Evolutionary conservation across 2,329 filamentous ascomycete genomes (phyloP).

Genomic region (Dothideomycetes sp.): DNA sequence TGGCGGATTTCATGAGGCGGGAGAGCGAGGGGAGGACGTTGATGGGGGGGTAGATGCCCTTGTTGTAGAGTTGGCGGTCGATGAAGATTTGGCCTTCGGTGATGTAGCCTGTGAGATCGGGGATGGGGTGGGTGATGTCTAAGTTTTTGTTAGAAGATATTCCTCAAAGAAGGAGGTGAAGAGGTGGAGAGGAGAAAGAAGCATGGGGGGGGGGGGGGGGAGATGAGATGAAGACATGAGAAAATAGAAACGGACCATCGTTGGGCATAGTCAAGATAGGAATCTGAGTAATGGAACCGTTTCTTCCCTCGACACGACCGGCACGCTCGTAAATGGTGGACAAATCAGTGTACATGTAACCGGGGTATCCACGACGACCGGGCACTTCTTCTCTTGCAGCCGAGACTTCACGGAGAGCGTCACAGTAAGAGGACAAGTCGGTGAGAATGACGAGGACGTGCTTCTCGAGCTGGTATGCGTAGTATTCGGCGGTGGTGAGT

Average conservation of each 20-base stretch:
- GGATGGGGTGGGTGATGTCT: conserved; percentile 98
- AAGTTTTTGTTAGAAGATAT: background rate
- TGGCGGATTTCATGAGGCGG: conserved; percentile 99
- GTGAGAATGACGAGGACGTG: conserved; percentile 98
- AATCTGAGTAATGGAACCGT: conserved; percentile 98
- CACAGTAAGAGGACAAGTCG: conserved; percentile 95
- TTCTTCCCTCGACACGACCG: conserved; percentile 90
- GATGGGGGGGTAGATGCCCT: conserved; percentile 96
- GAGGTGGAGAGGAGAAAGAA: conserved; percentile 5
- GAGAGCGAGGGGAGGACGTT: conserved; percentile 97
- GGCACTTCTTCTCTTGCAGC: conserved; percentile 97
- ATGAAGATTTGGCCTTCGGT: conserved; percentile 98
- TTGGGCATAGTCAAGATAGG: conserved; percentile 99
- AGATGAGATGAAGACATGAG: background rate
- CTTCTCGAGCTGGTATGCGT: conserved; percentile 99
- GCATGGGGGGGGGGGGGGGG: conserved; percentile 1
- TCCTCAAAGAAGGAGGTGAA: too few relatives aligned
- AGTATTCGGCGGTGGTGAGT: conserved; percentile 97
- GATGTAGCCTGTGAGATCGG: conserved; percentile 97
- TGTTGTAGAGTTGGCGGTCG: conserved; percentile 87
- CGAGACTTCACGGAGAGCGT: conserved; percentile 96
- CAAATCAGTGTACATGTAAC: conserved; percentile 99
- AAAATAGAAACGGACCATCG: conserved; percentile 49
- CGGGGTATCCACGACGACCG: conserved; percentile 96
- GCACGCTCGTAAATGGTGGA: conserved; percentile 99